phyloP scores from a whole-genome alignment of 1,139 yeast species.

The Protomyces inundatus region DNA sequence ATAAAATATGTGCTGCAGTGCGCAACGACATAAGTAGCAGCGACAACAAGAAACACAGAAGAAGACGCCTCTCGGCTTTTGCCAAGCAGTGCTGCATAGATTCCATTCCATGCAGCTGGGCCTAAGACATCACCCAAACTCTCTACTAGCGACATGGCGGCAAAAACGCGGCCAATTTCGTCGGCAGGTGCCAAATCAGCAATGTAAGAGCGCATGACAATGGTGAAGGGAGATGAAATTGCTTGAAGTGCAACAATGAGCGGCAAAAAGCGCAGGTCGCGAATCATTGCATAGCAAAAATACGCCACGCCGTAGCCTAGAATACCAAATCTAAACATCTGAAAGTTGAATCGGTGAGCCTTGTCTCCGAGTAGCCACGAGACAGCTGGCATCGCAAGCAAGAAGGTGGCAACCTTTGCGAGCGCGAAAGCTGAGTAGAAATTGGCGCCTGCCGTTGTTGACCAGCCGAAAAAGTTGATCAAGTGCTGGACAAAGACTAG shows the following conservation, averaged over 20 bases:
- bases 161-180: background rate
- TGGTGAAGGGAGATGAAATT: background rate
- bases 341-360: background rate
- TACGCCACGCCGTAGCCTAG: background rate
- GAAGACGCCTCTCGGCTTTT: background rate
- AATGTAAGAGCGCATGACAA: background rate
- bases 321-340: background rate
- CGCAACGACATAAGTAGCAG: background rate
- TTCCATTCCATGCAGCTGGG: background rate
- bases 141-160: background rate
- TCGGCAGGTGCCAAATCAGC: background rate
- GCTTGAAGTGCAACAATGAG: background rate
- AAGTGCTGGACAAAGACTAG: background rate
- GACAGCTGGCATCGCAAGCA: background rate
- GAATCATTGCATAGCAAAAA: conserved; percentile 34
- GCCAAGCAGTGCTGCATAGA: background rate
- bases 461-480: background rate
- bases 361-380: background rate
- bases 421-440: background rate
- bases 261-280: background rate
- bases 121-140: background rate
- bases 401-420: background rate
- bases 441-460: background rate
- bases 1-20: background rate
- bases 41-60: background rate